These are phyloP conservation scores for Myxozyma kluyveri DNA, from an alignment of 805 yeast species.

Conservation along the genomic window DNA sequence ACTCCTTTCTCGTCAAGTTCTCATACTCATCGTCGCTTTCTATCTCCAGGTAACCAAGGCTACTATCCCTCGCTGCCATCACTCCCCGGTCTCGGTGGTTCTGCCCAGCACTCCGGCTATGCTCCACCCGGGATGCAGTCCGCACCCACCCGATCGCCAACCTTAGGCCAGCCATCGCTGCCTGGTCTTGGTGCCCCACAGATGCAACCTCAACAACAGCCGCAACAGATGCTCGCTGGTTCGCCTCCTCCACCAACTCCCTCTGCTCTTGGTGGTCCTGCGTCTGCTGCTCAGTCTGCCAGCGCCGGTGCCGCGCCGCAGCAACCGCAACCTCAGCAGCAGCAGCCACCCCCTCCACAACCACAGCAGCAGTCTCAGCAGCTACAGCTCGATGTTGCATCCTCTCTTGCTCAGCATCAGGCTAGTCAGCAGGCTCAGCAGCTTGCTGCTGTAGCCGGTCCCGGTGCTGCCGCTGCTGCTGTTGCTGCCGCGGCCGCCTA, in stretches of 20 bases:
- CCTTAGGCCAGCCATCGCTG: conserved; percentile 20
- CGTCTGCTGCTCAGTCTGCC: conserved; percentile 2
- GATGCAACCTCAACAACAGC: conserved; percentile 36
- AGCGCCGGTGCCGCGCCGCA: conserved; percentile 15
- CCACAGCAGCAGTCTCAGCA: conserved; percentile 29
- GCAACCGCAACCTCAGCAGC: conserved; percentile 25
- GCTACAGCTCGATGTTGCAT: conserved; percentile 1
- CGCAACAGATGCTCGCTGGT: conserved; percentile 9
- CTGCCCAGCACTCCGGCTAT: conserved; percentile 27
- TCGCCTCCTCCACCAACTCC: conserved; percentile 31
- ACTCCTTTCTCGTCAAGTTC: background rate
- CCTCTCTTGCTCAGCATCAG: conserved; percentile 14
- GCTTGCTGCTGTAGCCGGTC: conserved; percentile 6
- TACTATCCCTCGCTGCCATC: conserved; percentile 36
- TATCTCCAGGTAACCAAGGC: conserved; percentile 28
- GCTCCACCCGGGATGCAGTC: conserved; percentile 24
- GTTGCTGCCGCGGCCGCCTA: conserved; percentile 34
- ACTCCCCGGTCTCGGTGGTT: conserved; percentile 32
- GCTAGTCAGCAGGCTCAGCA: conserved; percentile 6
- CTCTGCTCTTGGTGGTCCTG: conserved; percentile 10
- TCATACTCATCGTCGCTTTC: background rate
- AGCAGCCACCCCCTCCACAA: conserved; percentile 4
- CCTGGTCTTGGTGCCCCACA: conserved; percentile 21
- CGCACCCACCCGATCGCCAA: conserved; percentile 26
- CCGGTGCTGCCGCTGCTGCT: conserved; percentile 35